A percentile compares a stretch with the other conserved stretches of the same genome.
These are phyloP conservation scores for Trypanosoma scelopori DNA, from an alignment of 208 protist genomes.

Conservation along the genomic window DNA sequence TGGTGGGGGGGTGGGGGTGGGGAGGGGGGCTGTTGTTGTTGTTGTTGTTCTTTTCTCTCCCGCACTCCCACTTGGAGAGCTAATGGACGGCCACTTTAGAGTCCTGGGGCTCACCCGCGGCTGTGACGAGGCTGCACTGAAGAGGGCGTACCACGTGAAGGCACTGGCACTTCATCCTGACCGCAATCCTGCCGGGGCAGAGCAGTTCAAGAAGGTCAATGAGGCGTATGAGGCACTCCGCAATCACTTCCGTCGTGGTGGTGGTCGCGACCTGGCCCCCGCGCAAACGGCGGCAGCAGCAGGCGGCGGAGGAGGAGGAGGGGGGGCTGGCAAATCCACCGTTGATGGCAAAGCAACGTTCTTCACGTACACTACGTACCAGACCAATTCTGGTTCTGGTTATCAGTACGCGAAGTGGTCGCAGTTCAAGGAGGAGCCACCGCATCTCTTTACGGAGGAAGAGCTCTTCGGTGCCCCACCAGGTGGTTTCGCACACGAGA, in stretches of 20 bases:
- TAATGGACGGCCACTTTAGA: conserved; percentile 46
- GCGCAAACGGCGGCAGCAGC: not conserved
- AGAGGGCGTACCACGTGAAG: conserved; percentile 91
- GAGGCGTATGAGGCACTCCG: conserved; percentile 95
- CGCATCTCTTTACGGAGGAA: conserved; percentile 50
- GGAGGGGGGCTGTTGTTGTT: conserved; percentile 1
- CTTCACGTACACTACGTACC: conserved; percentile 20
- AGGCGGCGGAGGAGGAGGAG: no score
- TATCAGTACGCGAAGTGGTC: not conserved
- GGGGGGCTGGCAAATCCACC: not conserved
- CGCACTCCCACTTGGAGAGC: no score
- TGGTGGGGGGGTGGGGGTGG: no score
- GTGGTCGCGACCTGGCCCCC: conserved; percentile 14
- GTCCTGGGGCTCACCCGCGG: conserved; percentile 73
- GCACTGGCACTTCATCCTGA: conserved; percentile 94
- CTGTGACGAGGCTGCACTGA: conserved; percentile 79
- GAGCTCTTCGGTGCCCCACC: conserved; percentile 58
- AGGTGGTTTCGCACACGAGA: conserved; percentile 37
- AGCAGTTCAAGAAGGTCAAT: conserved; percentile 88
- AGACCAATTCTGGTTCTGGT: conserved; percentile 29
- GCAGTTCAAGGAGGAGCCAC: conserved; percentile 4
- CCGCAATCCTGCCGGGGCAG: conserved; percentile 75
- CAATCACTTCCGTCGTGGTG: conserved; percentile 45
- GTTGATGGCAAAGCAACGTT: not conserved
- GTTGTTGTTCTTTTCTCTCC: no score